phyloP scores from a whole-genome alignment of 1,284 basidiomycete species.

The Leccinum subrobustum region DNA sequence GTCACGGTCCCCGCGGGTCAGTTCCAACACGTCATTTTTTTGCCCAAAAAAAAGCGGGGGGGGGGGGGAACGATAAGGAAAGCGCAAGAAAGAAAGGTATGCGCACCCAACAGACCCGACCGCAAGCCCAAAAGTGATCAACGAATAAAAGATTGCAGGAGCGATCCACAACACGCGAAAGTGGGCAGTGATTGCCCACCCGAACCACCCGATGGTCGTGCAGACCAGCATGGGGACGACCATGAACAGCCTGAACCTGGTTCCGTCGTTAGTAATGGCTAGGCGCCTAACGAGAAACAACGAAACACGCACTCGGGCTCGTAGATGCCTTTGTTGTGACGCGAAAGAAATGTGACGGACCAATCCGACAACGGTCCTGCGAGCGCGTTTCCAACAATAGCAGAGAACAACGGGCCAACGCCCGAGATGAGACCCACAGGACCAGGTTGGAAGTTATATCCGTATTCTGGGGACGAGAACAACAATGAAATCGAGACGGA shows the following conservation, averaged over 20 bases:
- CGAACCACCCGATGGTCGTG: background rate
- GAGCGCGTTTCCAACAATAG: background rate
- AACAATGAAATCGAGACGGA: background rate
- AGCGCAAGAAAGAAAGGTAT: background rate
- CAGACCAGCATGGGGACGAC: background rate
- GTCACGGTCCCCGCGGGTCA: background rate
- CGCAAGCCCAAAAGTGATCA: background rate
- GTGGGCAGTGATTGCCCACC: background rate
- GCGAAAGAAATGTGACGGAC: background rate
- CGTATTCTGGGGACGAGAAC: background rate
- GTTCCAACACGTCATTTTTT: background rate
- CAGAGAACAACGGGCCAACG: background rate
- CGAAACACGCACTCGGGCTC: background rate
- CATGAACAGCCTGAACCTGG: conserved; percentile 1
- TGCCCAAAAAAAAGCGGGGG: background rate
- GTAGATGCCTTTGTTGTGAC: conserved; percentile 1
- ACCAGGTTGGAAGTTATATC: background rate
- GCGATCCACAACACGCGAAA: background rate
- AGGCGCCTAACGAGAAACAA: background rate
- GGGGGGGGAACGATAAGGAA: background rate
- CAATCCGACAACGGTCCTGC: conserved; percentile 1
- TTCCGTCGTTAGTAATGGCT: background rate
- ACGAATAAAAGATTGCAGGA: background rate
- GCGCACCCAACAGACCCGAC: background rate
- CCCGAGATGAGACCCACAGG: background rate